Base-by-base conservation (phyloP, 352 stramenopile species). In the Lagenidium giganteum region DNA sequence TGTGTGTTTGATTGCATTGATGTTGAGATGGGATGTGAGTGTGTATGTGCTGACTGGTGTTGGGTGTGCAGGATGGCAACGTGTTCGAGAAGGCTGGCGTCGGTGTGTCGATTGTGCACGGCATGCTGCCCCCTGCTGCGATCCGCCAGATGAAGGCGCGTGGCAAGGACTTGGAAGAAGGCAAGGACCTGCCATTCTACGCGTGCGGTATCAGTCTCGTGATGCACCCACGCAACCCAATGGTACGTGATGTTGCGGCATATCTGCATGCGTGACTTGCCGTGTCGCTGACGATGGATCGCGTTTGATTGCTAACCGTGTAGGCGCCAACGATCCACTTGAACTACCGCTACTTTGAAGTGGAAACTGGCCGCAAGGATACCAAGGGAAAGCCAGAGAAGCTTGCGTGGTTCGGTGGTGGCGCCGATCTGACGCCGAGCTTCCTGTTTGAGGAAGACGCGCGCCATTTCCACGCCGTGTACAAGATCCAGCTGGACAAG, bases 321-420 rank as follows among this genome's bases (percentile, higher is more conserved):
- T 50, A 67, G 52, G 95, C 87, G 42, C 93, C 95, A n/a, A 98
- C 93, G 13, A 98, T 98, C 74, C 95, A 98, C 66, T 77, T 98
- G 27, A 98, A 98, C 72, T 98, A 97, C 68, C 86, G 96, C 18
- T 98, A 98, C 75, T 99, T 99, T 70, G 95, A 99, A 58, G 96
- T 97, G 11, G 76, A 89, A 34, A 87, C 67, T 2, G 81, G 83
- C 3, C 70, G 70, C 34, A 1, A 85, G 7, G 65, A 89, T 26
- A 81, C 96, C 34, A 67, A 94, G 24, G 90, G 92, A 14, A 73
- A 83, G 42, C 55, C 70, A 8, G 77, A 80, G 54, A 87, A 72
- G 50, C 62, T 95, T 16, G 87, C 86, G 25, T 98, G 93, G 94
- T 98, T 98, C 66, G 94, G 95, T 17, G 94, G 95, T 20, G 96